Evolutionary conservation across 192 early-diverging fungal genomes (phyloP).

Genomic region (Bifiguratus adelaidae): DNA sequence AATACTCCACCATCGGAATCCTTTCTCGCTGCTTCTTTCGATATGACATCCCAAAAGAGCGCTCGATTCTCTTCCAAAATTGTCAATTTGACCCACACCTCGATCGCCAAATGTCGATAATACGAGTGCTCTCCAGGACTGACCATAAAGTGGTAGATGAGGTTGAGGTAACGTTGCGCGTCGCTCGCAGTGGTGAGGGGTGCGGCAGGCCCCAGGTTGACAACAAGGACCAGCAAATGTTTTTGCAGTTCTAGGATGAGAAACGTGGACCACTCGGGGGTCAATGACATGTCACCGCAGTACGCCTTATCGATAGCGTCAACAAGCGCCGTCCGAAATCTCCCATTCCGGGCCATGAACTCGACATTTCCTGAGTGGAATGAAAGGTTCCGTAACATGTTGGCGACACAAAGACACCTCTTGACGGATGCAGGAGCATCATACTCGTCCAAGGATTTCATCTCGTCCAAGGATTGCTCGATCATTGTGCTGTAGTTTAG

Average conservation of each 20-base stretch:
- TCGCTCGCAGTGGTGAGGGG: too few species aligned
- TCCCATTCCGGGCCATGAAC: slow-evolving; percentile 33
- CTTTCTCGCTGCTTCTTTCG: neutral
- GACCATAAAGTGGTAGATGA: too few species aligned
- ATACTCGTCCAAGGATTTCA: too few species aligned
- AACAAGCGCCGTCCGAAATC: slow-evolving; percentile 33
- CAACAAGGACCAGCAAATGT: too few species aligned
- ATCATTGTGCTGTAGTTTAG: too few species aligned
- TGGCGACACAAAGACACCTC: slow-evolving; percentile 36
- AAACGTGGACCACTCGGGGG: too few species aligned
- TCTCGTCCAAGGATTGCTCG: slow-evolving; percentile 42
- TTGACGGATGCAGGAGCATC: too few species aligned
- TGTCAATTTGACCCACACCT: slow-evolving; percentile 47
- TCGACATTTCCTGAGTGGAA: slow-evolving; percentile 43
- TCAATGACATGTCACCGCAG: too few species aligned
- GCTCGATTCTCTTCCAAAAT: slow-evolving; percentile 43
- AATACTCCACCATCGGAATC: neutral
- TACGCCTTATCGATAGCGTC: too few species aligned
- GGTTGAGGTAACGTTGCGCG: too few species aligned
- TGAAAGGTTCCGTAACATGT: slow-evolving; percentile 43
- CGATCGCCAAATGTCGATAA: slow-evolving; percentile 50
- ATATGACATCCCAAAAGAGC: slow-evolving; percentile 13
- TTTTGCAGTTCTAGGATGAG: too few species aligned
- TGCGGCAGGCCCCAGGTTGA: too few species aligned
- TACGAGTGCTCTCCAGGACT: slow-evolving; percentile 42